phyloP scores from a whole-genome alignment of 306 rosid genomes.

The Pachyrhizus erosus region DNA sequence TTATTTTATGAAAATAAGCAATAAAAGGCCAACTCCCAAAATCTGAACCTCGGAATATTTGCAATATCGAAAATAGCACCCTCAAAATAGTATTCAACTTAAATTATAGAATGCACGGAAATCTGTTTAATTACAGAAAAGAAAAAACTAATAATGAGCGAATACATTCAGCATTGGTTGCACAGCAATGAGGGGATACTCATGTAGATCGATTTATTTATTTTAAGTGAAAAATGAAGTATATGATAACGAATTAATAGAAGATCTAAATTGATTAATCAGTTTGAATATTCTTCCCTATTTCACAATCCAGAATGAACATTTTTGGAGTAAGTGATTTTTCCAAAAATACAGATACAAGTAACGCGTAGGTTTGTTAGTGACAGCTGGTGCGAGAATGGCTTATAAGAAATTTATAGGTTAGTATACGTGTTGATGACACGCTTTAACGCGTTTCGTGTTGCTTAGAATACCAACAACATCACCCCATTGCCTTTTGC shows the following conservation, averaged over 20 bases:
- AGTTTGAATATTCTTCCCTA: background rate
- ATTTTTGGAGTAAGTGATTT: too few relatives aligned
- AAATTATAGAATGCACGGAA: background rate
- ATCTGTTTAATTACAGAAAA: background rate
- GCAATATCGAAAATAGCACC: background rate
- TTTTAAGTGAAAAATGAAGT: too few relatives aligned
- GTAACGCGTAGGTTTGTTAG: too few relatives aligned
- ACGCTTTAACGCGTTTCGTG: conserved; percentile 33
- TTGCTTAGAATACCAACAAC: conserved; percentile 30
- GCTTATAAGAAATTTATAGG: background rate
- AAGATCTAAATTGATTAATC: background rate
- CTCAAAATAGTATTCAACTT: background rate
- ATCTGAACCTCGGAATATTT: background rate
- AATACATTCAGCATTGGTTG: background rate
- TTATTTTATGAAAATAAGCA: background rate
- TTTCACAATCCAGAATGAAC: too few relatives aligned
- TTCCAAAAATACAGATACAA: too few relatives aligned
- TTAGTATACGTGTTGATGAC: background rate
- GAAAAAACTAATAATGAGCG: too few relatives aligned
- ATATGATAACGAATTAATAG: too few relatives aligned
- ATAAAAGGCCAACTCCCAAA: background rate
- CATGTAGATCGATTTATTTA: background rate
- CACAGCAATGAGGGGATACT: background rate
- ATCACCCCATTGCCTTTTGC: background rate
- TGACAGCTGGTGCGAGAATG: background rate